A percentile compares a stretch with the other conserved stretches of the same genome.
Evolutionary conservation across 2,329 filamentous ascomycete genomes (phyloP).

Genomic region (Chrysoporthe cubensis): DNA sequence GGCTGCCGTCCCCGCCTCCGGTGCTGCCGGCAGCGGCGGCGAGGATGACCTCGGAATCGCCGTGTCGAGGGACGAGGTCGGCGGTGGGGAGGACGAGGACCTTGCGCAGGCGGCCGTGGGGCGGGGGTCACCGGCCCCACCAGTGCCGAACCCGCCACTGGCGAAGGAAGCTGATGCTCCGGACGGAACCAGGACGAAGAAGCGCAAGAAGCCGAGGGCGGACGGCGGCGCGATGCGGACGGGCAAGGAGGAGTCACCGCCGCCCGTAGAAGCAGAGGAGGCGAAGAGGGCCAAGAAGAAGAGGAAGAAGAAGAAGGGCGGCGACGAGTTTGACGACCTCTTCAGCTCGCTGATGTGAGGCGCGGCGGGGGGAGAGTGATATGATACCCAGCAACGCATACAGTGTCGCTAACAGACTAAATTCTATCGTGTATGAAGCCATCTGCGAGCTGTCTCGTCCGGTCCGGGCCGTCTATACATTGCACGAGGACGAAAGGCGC

Average conservation of each 20-base stretch:
- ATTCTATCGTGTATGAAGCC: not conserved
- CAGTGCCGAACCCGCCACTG: not conserved
- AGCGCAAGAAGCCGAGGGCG: constrained; percentile 11
- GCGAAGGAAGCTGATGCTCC: constrained; percentile 26
- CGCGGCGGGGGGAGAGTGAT: not conserved
- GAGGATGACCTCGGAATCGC: constrained; percentile 32
- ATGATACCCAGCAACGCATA: constrained; percentile 3
- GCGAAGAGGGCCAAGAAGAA: constrained; percentile 46
- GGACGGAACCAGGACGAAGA: constrained; percentile 23
- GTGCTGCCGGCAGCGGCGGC: not conserved
- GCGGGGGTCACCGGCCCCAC: not conserved
- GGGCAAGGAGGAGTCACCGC: constrained; percentile 20
- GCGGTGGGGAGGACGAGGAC: constrained; percentile 23
- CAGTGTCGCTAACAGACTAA: not conserved
- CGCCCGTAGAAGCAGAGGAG: constrained; percentile 38
- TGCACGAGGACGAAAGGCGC: too few species aligned
- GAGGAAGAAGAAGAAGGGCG: constrained; percentile 60
- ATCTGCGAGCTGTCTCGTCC: not conserved
- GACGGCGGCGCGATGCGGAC: not conserved
- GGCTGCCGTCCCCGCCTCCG: constrained; percentile 23
- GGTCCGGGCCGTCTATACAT: too few species aligned
- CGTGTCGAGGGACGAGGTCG: constrained; percentile 33
- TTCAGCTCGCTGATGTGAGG: constrained; percentile 63
- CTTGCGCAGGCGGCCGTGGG: not conserved
- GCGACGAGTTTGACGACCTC: constrained; percentile 73